Evolutionary conservation across 2,329 filamentous ascomycete genomes (phyloP), one percentile per base, ranked within the genome.

Genomic region (Monosporascus sp.): DNA sequence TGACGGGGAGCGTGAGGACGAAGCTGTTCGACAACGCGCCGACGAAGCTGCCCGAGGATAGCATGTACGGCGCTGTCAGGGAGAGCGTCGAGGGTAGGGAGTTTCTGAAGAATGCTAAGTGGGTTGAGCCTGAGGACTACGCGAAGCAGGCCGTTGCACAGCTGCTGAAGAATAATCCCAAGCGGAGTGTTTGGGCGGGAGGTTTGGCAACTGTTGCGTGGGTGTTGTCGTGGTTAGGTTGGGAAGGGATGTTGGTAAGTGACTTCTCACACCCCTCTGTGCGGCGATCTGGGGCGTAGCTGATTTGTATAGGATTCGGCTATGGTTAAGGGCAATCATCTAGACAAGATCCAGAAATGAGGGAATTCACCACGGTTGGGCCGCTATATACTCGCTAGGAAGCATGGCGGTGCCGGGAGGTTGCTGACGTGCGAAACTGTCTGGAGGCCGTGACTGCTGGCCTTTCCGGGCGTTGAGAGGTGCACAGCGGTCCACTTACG

Each of bases 161-260:
- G 7, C 56, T 70, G 43, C 51, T 68, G 8, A 57, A 31, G 49
- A 52, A 59, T 3, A 57, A 54, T 14, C 63, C 63, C 11, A 63
- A 56, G 47, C 51, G 56, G 9, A 58, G 61, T 26, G 56, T 71
- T 19, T 71, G 67, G 65, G 58, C 56, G 5, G 68, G 65, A 2
- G 60, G 67, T 3, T 16, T 64, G 47, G 56, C 65, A 5, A 62
- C 55, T 1, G 20, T 65, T 6, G 64, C 63, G 3, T 67, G 64
- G 58, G 44, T 68, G 26, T 17, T 70, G 14, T 57, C 55, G 2
- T 63, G 59, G 58, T 58, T 71, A 5, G 65, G 65, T 2, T 69
- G 66, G 64, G 65, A 65, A 17, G 65, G 67, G 0, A 65, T 68
- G 57, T 26, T 68, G 48, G 66, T 68, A 50, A 62, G 63, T 65